Evolutionary conservation across 306 rosid genomes (phyloP), one percentile per base, ranked within the genome.

Genomic region (Cicer cuneatum): DNA sequence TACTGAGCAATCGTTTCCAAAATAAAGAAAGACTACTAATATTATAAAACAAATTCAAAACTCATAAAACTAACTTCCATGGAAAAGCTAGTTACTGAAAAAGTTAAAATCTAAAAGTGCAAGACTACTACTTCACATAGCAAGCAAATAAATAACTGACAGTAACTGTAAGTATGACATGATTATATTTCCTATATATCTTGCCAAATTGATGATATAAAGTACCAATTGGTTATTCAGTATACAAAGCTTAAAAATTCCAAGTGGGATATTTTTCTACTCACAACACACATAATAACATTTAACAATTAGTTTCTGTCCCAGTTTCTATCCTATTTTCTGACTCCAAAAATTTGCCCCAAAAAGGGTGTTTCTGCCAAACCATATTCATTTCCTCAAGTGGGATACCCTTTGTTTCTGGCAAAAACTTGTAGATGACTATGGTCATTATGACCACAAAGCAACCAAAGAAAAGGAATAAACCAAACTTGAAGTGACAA

Each of bases 371-470:
- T 5, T 79, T 73, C 64, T 47, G 42, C 96, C 98, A 90, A 40
- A 89, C 81, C 52, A 1, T 2, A 6, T 13, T 1, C 96, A 93
- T 93, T 45, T 90, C 95, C 71, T 89, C 96, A 6, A 93, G 87
- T 0, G 94, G 95, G 6, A 90, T 69, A 7, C 98, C 95, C 56
- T 89, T 90, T 2, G 95, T 93, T 72, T 87, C 96, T 0, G 95
- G 93, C 56, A 90, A 71, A 5, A 74, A 73, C 41, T 79, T 74
- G 85, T 84, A 83, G 67, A 92, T 82, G 66, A 92, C 87, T 11
- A 38, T 0, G 35, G 82, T 90, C 94, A 89, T 88, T 12, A 89
- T 24, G 11, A 86, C 6, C 47, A 90, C 86, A 14, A 81, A 89
- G 57, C 73, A 49, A 0, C 90, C 89, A 7, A 90, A 93, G 77